Evolutionary conservation across 371 early-diverging fungal species (phyloP), one percentile per base, ranked within the genome.

Genomic region (Sporodiniella umbellata): DNA sequence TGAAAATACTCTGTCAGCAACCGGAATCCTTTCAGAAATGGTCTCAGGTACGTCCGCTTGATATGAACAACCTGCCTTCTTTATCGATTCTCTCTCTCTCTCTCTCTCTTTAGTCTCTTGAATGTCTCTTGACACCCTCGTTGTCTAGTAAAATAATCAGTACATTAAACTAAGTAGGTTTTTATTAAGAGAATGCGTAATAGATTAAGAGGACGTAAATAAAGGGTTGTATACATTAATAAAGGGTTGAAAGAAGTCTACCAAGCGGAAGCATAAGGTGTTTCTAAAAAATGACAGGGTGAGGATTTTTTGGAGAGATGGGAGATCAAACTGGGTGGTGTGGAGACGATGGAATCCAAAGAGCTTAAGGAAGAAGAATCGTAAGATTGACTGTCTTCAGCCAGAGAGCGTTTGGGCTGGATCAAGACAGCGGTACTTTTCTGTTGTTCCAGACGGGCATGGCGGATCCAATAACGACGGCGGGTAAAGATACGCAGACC

Each of bases 1-100:
- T 87, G 33, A 82, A 83, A 58, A 44, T 87, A 58, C 83, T 75
- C 56, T 87, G 87, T 6, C 65, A 60, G 1, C 70, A 60, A 14
- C 71, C 75, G 23, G 75, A 77, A 12, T 77, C 80, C 49, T 85
- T 86, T 48, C 79, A 83, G 11, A 61, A 75, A 30, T 87, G 87
- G 87, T 21, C 56, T 19, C 52, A 64, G 53, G 64, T 59, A 53
- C 8, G n/a, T n/a, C n/a, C n/a, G n/a, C n/a, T n/a, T n/a, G n/a
- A n/a, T n/a, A n/a, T n/a, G n/a, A n/a, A n/a, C n/a, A n/a, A n/a
- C n/a, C n/a, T n/a, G n/a, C n/a, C n/a, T n/a, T n/a, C n/a, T n/a
- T n/a, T n/a, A n/a, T n/a, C n/a, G n/a, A n/a, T n/a, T n/a, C n/a
- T n/a, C n/a, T n/a, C n/a, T n/a, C n/a, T 24, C 17, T 24, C 48